Percentiles rank a stretch among this genome's conserved stretches.
Evolutionary conservation across 2,329 filamentous ascomycete species (phyloP).

Genomic region (Fusarium oxysporum): DNA sequence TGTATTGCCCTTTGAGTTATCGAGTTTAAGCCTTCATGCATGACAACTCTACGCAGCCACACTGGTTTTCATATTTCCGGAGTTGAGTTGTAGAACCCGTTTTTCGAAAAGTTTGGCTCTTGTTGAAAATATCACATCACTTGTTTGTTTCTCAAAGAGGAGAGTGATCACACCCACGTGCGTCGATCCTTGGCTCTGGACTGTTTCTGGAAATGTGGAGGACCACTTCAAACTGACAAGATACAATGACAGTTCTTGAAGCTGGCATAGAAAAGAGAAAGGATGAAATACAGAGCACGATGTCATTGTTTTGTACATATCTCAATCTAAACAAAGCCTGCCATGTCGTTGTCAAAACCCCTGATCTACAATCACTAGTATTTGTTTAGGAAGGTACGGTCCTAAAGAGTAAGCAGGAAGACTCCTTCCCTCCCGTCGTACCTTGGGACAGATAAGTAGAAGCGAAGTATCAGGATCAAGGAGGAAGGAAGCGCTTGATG

Average conservation of each 20-base stretch:
- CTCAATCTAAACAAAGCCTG: background rate
- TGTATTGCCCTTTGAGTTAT: background rate
- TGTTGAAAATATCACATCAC: background rate
- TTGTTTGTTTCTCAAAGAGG: background rate
- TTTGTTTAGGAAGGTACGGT: slow-evolving; percentile 21
- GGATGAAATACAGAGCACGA: background rate
- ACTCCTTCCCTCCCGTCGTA: background rate
- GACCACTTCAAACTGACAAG: background rate
- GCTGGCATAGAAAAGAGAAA: background rate
- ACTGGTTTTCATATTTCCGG: background rate
- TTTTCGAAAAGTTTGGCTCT: background rate
- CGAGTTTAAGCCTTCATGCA: background rate
- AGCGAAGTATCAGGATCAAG: slow-evolving; percentile 6
- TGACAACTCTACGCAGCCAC: background rate
- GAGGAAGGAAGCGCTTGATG: slow-evolving; percentile 4
- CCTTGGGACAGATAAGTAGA: background rate
- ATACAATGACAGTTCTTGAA: background rate
- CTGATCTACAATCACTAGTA: slow-evolving; percentile 18
- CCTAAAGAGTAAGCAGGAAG: background rate
- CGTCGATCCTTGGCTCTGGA: slow-evolving; percentile 41
- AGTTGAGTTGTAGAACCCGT: background rate
- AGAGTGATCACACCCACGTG: slow-evolving; percentile 42
- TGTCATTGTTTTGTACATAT: background rate
- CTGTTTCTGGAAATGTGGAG: slow-evolving; percentile 2
- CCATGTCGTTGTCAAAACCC: background rate